phyloP scores from a whole-genome alignment of 129 eudicot species.

The Flaveria brownii region DNA sequence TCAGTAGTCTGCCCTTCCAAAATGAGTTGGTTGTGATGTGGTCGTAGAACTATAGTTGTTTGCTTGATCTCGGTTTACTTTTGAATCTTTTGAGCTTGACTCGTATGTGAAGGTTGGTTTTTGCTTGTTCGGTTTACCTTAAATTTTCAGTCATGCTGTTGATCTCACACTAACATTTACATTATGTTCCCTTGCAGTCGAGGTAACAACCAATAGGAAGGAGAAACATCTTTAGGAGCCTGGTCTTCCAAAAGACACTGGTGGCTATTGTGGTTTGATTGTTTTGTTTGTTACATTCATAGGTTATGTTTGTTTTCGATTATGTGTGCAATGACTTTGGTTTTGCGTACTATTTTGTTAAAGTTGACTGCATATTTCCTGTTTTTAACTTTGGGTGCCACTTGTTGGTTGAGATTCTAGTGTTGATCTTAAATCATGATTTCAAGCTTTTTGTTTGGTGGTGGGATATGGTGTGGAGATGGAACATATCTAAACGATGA shows the following conservation, averaged over 20 bases:
- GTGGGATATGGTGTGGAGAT: neutral
- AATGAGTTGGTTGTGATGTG: slow-evolving; percentile 13
- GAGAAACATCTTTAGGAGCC: slow-evolving; percentile 29
- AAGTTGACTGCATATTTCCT: slow-evolving; percentile 9
- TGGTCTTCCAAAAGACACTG: slow-evolving; percentile 20
- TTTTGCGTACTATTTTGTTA: slow-evolving; percentile 12
- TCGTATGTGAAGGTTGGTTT: slow-evolving; percentile 27
- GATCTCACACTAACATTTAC: neutral
- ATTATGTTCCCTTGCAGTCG: slow-evolving; percentile 16
- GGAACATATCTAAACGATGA: neutral
- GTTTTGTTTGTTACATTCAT: slow-evolving; percentile 6
- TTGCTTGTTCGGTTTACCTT: neutral
- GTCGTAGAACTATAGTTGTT: slow-evolving; percentile 14
- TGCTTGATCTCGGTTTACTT: neutral
- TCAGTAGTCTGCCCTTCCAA: slow-evolving; percentile 27
- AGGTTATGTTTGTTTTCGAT: slow-evolving; percentile 24
- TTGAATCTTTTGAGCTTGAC: slow-evolving; percentile 10
- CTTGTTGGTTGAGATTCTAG: neutral
- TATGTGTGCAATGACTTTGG: slow-evolving; percentile 25
- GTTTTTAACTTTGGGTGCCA: neutral
- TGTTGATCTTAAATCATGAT: neutral
- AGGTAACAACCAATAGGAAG: slow-evolving; percentile 20
- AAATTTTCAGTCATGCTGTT: neutral
- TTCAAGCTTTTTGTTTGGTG: neutral
- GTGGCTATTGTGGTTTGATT: slow-evolving; percentile 12